Base-by-base conservation (phyloP, 805 yeast genomes). In the Candida krabiensis region DNA sequence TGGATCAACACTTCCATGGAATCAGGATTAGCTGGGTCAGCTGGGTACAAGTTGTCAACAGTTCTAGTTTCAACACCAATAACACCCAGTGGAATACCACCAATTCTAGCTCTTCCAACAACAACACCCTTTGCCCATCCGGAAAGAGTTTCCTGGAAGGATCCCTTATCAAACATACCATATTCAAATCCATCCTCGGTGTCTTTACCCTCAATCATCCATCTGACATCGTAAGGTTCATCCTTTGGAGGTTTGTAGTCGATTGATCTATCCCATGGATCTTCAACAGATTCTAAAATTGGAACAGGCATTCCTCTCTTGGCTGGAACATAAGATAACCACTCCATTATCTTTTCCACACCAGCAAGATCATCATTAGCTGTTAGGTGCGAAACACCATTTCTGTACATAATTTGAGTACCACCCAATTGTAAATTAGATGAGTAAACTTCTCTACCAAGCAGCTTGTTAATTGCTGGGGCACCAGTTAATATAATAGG, bases 51-150 rank as follows among this genome's bases (percentile, higher is more conserved):
- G 70, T 91, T 93, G 55, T 95, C 98, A 44, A 95, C 81, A 37
- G 82, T 74, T 58, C 93, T 79, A 16, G 95, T 85, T 67, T 93
- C 99, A 50, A 95, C 99, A 54, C 86, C 97, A 67, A 93, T 88
- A 33, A 93, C 95, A 75, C 99, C 99, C 62, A 93, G 77, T 52
- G 99, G 99, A 55, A 93, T 89, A 74, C 99, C 99, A 55, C 99
- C 99, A 37, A 93, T 73, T 63, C 99, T 83, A 23, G 99, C 99
- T 70, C 99, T 84, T 60, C 99, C 99, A 49, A 91, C 95, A 55
- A 91, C 96, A 46, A 95, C 98, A 72, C 97, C 96, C 59, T 79
- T 83, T 35, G 99, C 99, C 99, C 99, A 93, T 21, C 99, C 99
- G 21, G 91, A 81, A 42, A 93, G 75, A 9, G 98, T 89, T 69